Conservation (phyloP, 1,284 basidiomycete species). For the Rhodotorula sp. region DNA sequence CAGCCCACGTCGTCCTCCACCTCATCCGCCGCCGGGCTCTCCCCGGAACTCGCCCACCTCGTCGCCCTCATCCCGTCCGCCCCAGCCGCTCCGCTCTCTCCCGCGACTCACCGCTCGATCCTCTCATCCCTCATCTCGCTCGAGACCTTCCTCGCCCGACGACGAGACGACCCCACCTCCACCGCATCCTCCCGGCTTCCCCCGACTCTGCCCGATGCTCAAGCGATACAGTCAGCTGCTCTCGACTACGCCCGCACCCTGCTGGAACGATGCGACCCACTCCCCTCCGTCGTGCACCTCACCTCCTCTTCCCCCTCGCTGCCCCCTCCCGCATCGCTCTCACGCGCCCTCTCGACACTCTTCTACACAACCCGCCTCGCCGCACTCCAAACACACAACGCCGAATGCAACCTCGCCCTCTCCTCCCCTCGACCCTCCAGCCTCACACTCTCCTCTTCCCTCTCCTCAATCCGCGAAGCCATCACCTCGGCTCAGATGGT, state of each 20-base stretch:
- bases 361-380: slow-evolving; percentile 28
- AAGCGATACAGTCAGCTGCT: slow-evolving; percentile 19
- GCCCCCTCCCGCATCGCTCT: background rate
- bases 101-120: slow-evolving; percentile 30
- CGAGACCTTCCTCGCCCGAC: slow-evolving; percentile 36
- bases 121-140: slow-evolving; percentile 33
- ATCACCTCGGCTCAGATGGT: slow-evolving; percentile 24
- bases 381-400: slow-evolving; percentile 30
- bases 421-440: slow-evolving; percentile 6
- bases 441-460: slow-evolving; percentile 1
- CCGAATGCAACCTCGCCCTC: slow-evolving; percentile 37
- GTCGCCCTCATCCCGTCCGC: slow-evolving; percentile 15
- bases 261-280: slow-evolving; percentile 1
- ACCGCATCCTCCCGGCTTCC: background rate
- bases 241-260: slow-evolving; percentile 16
- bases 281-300: background rate
- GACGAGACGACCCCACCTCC: background rate
- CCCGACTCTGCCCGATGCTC: slow-evolving; percentile 10
- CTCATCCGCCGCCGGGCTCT: background rate
- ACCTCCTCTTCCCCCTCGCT: background rate
- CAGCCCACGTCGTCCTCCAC: slow-evolving; percentile 20
- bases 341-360: background rate
- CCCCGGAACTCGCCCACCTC: slow-evolving; percentile 25
- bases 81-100: background rate
- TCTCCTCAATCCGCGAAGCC: slow-evolving; percentile 36